Percentiles rank a stretch among this genome's conserved stretches.
phyloP scores from a whole-genome alignment of 139 green algal species.

The Edaphochlamys debaryana region DNA sequence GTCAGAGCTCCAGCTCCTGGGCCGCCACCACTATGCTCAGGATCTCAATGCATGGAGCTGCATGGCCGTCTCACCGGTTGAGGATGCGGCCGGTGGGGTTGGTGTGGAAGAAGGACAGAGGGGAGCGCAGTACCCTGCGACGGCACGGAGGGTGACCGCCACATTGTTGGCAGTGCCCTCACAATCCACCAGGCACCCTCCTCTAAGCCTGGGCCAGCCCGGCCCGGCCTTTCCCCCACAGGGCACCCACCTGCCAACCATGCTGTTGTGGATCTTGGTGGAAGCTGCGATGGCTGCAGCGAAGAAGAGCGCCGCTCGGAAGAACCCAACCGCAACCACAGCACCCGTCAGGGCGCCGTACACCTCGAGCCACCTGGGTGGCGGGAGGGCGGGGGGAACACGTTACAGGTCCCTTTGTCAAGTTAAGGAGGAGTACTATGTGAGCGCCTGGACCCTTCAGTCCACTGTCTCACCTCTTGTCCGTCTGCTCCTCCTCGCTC shows the following conservation, averaged over 20 bases:
- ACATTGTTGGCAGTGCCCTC: no score
- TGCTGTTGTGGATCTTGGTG: conserved; percentile 35
- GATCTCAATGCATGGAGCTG: no score
- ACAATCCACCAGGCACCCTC: no score
- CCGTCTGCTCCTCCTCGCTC: neutral
- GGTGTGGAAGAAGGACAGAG: conserved; percentile 95
- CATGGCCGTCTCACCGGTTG: conserved; percentile 85
- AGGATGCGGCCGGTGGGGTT: conserved; percentile 91
- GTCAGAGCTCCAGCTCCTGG: no score
- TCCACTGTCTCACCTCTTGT: neutral
- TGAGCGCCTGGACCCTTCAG: neutral
- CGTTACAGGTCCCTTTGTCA: no score
- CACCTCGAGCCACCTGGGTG: conserved; percentile 56
- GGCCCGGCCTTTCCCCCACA: no score
- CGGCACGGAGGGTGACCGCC: no score
- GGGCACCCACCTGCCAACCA: no score
- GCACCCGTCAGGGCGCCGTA: conserved; percentile 67
- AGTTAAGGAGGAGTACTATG: no score
- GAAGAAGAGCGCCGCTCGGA: conserved; percentile 72
- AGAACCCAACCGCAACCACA: conserved; percentile 59
- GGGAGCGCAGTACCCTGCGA: conserved; percentile 74
- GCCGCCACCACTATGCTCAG: no score
- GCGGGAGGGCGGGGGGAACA: no score
- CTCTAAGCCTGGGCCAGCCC: no score
- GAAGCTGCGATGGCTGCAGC: conserved; percentile 53